Evolutionary conservation across 2,329 filamentous ascomycete species (phyloP).

Genomic region (Ophiostoma quercus): DNA sequence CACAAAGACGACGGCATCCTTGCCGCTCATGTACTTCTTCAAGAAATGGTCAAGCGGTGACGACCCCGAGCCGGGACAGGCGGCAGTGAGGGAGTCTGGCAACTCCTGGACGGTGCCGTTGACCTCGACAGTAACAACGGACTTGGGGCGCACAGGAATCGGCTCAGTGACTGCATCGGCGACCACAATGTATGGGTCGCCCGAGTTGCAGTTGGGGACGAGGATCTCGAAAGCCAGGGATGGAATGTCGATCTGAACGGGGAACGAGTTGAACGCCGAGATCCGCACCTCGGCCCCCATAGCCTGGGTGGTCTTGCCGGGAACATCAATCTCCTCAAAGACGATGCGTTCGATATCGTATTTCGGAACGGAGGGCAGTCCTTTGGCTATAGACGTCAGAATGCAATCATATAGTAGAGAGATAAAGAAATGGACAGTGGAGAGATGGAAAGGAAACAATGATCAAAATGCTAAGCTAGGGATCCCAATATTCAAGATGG

Average conservation of each 20-base stretch:
- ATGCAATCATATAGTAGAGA: not conserved
- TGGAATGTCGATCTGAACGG: conserved; percentile 70
- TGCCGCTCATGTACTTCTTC: conserved; percentile 73
- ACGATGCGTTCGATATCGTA: conserved; percentile 79
- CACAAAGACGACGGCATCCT: conserved; percentile 73
- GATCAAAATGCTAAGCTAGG: not conserved
- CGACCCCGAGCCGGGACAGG: conserved; percentile 69
- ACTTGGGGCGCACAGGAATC: conserved; percentile 62
- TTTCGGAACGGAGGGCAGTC: conserved; percentile 71
- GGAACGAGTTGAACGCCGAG: conserved; percentile 68
- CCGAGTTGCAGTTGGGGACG: conserved; percentile 70
- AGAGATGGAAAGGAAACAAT: not conserved
- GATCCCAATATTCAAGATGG: conserved; percentile 22
- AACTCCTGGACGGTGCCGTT: conserved; percentile 67
- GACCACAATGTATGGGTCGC: conserved; percentile 69
- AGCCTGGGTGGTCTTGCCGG: conserved; percentile 49
- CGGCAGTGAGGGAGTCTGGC: conserved; percentile 63
- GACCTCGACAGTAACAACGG: conserved; percentile 63
- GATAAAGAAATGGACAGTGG: not conserved
- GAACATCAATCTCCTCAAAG: conserved; percentile 63
- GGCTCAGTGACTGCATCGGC: conserved; percentile 67
- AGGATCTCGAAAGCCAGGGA: conserved; percentile 78
- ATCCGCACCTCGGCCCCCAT: conserved; percentile 78
- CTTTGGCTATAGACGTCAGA: conserved; percentile 47
- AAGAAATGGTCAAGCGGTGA: conserved; percentile 84